These are phyloP conservation scores for Scedosporium aurantiacum DNA, from an alignment of 2,329 filamentous ascomycete species.

Conservation along the genomic window DNA sequence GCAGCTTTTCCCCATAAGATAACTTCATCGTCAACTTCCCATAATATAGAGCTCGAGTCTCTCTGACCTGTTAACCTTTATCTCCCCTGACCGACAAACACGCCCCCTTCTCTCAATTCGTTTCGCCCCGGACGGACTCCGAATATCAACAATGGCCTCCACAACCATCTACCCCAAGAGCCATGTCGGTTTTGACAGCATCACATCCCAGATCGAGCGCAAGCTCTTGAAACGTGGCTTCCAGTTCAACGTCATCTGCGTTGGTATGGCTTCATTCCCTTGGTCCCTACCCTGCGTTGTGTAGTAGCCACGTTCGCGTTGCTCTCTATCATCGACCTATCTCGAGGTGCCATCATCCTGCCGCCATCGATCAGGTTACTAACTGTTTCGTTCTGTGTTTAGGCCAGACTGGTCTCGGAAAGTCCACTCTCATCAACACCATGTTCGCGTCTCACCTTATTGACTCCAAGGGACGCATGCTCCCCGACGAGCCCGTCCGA, in stretches of 20 bases:
- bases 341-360: not conserved
- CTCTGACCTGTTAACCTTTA: not conserved
- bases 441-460: conserved; percentile 99
- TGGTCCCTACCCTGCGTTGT: not conserved
- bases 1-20: not conserved
- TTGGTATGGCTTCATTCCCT: conserved; percentile 57
- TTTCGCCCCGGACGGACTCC: not conserved
- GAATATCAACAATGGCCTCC: conserved; percentile 52
- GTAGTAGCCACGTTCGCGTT: not conserved
- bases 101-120: not conserved
- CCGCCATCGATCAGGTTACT: not conserved
- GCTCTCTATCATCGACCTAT: not conserved
- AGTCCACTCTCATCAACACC: conserved; percentile 99
- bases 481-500: conserved; percentile 85
- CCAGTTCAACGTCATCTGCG: conserved; percentile 99
- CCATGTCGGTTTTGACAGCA: conserved; percentile 99
- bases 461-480: conserved; percentile 92
- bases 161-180: conserved; percentile 77
- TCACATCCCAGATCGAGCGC: conserved; percentile 98
- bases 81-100: not conserved
- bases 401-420: conserved; percentile 98
- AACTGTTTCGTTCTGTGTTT: conserved; percentile 8
- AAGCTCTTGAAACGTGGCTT: conserved; percentile 99
- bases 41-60: not conserved
- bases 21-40: not conserved